Evolutionary conservation across 345 rosid species (phyloP).

Genomic region (Kernera saxatilis): DNA sequence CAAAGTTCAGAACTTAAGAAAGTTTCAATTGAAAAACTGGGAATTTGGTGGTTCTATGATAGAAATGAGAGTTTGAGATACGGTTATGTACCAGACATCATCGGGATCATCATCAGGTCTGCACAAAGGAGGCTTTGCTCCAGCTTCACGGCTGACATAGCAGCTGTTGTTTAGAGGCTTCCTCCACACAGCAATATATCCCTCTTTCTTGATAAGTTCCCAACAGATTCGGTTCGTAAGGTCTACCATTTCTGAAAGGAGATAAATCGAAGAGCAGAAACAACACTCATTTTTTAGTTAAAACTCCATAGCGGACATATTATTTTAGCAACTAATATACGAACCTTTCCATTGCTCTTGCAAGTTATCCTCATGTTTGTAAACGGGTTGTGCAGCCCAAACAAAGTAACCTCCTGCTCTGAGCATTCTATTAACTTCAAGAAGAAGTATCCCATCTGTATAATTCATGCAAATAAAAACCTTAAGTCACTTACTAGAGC

Average conservation of each 20-base stretch:
- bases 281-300: neutral
- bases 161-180: slow-evolving; percentile 60
- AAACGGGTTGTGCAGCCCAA: slow-evolving; percentile 56
- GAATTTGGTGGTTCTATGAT: neutral
- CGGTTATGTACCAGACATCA: slow-evolving; percentile 46
- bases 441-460: slow-evolving; percentile 59
- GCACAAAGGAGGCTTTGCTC: slow-evolving; percentile 49
- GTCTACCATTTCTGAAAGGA: slow-evolving; percentile 48
- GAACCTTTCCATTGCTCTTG: slow-evolving; percentile 58
- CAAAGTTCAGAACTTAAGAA: neutral
- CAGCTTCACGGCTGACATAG: slow-evolving; percentile 39
- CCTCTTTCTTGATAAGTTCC: slow-evolving; percentile 55
- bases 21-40: neutral
- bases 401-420: slow-evolving; percentile 69
- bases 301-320: neutral
- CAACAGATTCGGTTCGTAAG: slow-evolving; percentile 52
- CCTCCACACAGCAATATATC: slow-evolving; percentile 54
- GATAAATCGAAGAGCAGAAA: neutral
- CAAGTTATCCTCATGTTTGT: slow-evolving; percentile 45
- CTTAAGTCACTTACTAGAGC: neutral
- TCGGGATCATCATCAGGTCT: slow-evolving; percentile 46
- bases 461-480: slow-evolving; percentile 1
- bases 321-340: neutral
- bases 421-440: slow-evolving; percentile 60
- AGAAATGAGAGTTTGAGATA: neutral